phyloP scores from a whole-genome alignment of 441 rosid species.

The Capsella rubella region DNA sequence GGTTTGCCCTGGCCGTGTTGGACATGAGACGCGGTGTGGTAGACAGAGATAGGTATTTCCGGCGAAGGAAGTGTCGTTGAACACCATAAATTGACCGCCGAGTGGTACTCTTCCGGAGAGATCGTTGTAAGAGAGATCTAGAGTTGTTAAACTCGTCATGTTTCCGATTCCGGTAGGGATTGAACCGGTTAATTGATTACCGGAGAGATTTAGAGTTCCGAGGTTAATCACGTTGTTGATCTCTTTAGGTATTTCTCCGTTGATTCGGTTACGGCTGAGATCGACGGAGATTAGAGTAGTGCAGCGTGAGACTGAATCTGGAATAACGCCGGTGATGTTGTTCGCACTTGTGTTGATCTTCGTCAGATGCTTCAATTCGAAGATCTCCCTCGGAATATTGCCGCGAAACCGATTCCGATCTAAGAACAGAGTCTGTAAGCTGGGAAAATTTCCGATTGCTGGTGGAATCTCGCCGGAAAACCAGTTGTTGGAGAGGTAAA shows the following conservation, averaged over 20 bases:
- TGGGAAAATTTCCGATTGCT: conserved; percentile 56
- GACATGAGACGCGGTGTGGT: conserved; percentile 53
- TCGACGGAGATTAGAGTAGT: conserved; percentile 62
- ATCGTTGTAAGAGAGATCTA: conserved; percentile 77
- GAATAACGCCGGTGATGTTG: conserved; percentile 64
- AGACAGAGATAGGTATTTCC: conserved; percentile 77
- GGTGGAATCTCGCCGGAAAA: conserved; percentile 73
- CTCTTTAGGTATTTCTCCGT: conserved; percentile 63
- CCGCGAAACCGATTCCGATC: conserved; percentile 64
- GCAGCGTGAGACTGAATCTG: conserved; percentile 54
- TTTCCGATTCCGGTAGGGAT: conserved; percentile 66
- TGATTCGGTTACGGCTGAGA: conserved; percentile 65
- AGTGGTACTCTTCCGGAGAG: conserved; percentile 65
- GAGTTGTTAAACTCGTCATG: conserved; percentile 78
- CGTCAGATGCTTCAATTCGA: conserved; percentile 54
- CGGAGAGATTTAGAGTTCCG: conserved; percentile 67
- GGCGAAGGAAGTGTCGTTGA: conserved; percentile 66
- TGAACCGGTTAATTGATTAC: conserved; percentile 69
- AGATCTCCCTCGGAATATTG: conserved; percentile 60
- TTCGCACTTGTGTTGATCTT: conserved; percentile 61
- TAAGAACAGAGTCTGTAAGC: conserved; percentile 53
- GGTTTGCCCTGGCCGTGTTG: conserved; percentile 37
- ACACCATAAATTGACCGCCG: conserved; percentile 78
- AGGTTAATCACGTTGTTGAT: conserved; percentile 54
- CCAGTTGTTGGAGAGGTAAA: conserved; percentile 63